These are phyloP conservation scores for Uronychia setigera DNA, from an alignment of 73 alveolate species.

Conservation along the genomic window DNA sequence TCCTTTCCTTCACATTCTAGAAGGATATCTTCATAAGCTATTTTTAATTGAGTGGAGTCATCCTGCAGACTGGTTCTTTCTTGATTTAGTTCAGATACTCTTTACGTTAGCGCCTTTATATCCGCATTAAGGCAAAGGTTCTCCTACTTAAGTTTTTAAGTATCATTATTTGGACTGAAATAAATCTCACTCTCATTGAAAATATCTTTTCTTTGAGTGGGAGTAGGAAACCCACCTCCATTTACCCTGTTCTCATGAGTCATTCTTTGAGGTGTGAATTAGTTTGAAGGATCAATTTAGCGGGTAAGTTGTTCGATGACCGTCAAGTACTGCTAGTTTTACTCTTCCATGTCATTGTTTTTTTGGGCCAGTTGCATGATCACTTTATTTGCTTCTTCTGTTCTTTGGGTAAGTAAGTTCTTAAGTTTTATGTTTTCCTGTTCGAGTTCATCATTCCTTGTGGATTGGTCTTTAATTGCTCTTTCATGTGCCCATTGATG, in stretches of 20 bases:
- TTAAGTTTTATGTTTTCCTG: background rate
- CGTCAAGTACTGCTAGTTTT: background rate
- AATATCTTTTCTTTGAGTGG: background rate
- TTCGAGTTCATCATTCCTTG: background rate
- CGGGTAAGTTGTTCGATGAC: background rate
- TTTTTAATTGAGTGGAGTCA: too few species aligned
- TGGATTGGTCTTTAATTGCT: too few species aligned
- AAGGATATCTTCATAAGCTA: too few species aligned
- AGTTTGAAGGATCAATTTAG: too few species aligned
- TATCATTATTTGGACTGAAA: background rate
- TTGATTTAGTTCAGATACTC: background rate
- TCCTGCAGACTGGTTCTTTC: background rate
- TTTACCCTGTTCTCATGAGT: too few species aligned
- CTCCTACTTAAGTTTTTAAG: background rate
- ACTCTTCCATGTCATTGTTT: background rate
- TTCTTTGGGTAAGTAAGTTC: background rate
- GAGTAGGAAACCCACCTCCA: background rate
- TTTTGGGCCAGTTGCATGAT: background rate
- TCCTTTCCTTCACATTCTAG: too few species aligned
- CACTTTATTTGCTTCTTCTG: background rate
- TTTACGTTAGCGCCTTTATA: background rate
- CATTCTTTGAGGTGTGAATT: too few species aligned
- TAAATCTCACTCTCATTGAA: background rate
- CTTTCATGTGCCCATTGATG: too few species aligned
- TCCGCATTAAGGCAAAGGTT: background rate